These are phyloP conservation scores for Plenodomus tracheiphilus DNA, from an alignment of 2,329 filamentous ascomycete species.

Conservation along the genomic window DNA sequence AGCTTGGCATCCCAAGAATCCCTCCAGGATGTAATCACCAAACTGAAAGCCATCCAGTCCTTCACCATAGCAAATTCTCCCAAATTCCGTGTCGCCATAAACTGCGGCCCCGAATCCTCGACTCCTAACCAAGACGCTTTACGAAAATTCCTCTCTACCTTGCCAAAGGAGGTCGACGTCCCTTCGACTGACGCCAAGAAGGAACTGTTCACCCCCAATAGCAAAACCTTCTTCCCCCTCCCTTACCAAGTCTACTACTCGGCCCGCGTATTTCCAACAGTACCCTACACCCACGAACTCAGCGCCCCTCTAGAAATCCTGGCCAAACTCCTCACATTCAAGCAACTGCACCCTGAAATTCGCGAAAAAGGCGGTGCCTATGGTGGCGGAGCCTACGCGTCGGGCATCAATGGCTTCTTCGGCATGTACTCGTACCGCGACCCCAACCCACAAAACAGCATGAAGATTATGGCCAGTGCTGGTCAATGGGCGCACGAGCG, in stretches of 20 bases:
- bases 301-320: constrained; percentile 85
- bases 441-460: constrained; percentile 86
- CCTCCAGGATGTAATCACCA: constrained; percentile 74
- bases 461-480: constrained; percentile 80
- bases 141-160: constrained; percentile 66
- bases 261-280: constrained; percentile 77
- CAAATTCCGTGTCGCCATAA: constrained; percentile 77
- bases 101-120: constrained; percentile 77
- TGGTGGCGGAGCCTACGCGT: constrained; percentile 84
- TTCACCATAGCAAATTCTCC: constrained; percentile 71
- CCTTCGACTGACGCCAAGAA: constrained; percentile 32
- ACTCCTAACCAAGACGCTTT: constrained; percentile 71
- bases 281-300: constrained; percentile 75
- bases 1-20: constrained; percentile 75
- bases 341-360: constrained; percentile 95
- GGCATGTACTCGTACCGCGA: constrained; percentile 97
- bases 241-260: constrained; percentile 98
- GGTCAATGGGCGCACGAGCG: constrained; percentile 82
- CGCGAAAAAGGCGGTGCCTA: constrained; percentile 97
- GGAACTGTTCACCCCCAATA: constrained; percentile 43
- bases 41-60: constrained; percentile 82
- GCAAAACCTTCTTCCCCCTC: constrained; percentile 86
- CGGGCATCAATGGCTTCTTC: constrained; percentile 80
- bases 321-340: constrained; percentile 90
- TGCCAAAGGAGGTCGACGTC: constrained; percentile 52